Evolutionary conservation across 1,284 basidiomycete genomes (phyloP).

Genomic region (Chalciporus piperatoides): DNA sequence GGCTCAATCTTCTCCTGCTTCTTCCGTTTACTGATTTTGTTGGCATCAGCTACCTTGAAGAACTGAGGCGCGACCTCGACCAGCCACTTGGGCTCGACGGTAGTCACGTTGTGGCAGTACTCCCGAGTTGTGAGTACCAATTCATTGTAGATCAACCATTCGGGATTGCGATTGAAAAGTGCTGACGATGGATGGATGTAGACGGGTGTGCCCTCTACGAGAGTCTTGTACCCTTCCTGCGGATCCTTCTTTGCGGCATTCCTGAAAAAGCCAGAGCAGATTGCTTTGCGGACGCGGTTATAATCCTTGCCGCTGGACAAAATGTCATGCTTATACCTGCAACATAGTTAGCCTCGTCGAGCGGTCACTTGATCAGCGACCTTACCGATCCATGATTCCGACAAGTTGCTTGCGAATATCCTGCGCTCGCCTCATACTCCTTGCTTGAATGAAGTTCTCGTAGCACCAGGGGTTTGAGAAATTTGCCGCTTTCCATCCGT

Average conservation of each 20-base stretch:
- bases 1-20: conserved; percentile 97
- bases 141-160: conserved; percentile 64
- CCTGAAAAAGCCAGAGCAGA: conserved; percentile 95
- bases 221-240: conserved; percentile 95
- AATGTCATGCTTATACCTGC: conserved; percentile 93
- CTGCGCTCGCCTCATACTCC: conserved; percentile 96
- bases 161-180: conserved; percentile 87
- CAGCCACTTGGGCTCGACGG: conserved; percentile 98
- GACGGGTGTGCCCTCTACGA: conserved; percentile 96
- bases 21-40: conserved; percentile 97
- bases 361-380: conserved; percentile 10
- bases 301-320: conserved; percentile 89
- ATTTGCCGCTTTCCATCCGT: conserved; percentile 95
- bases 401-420: conserved; percentile 96
- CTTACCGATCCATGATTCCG: conserved; percentile 96
- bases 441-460: conserved; percentile 96
- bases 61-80: conserved; percentile 97
- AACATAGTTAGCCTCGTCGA: conserved; percentile 14
- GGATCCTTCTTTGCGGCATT: conserved; percentile 96
- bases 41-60: conserved; percentile 95
- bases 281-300: conserved; percentile 91
- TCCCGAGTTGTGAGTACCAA: conserved; percentile 69
- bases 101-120: conserved; percentile 96
- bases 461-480: conserved; percentile 98
- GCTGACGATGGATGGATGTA: conserved; percentile 98